Evolutionary conservation across 352 stramenopile species (phyloP).

Genomic region (Plasmopara muralis): DNA sequence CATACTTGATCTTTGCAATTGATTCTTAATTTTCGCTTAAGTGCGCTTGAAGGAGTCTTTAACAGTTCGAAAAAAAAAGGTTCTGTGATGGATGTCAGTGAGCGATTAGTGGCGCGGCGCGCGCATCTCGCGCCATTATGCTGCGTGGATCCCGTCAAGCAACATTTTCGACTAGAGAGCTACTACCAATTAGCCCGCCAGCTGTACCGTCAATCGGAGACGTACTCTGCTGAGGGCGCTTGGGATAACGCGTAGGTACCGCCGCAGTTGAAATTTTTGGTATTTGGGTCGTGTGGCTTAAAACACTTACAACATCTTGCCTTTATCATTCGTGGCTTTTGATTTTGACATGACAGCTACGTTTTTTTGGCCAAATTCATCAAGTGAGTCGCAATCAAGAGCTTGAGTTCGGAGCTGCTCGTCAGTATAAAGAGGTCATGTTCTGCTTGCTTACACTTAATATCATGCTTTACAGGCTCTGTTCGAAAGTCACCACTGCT

Average conservation of each 20-base stretch:
- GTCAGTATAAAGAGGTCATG: background rate
- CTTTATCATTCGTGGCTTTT: background rate
- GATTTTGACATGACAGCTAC: conserved; percentile 35
- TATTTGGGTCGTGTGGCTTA: conserved; percentile 2
- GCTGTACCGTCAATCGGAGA: conserved; percentile 69
- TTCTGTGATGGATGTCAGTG: conserved; percentile 29
- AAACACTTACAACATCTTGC: background rate
- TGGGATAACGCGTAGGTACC: conserved; percentile 68
- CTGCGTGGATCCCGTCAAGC: conserved; percentile 54
- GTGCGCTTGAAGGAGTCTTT: conserved; percentile 23
- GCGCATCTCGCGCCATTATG: conserved; percentile 53
- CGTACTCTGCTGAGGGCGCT: conserved; percentile 48
- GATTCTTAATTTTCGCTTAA: conserved; percentile 10
- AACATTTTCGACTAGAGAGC: conserved; percentile 50
- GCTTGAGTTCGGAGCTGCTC: conserved; percentile 1
- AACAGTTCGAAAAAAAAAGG: conserved; percentile 23
- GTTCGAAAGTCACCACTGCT: conserved; percentile 56
- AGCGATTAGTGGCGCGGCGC: conserved; percentile 55
- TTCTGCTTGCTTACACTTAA: background rate
- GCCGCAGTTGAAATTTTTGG: conserved; percentile 27
- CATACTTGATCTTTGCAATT: conserved; percentile 9
- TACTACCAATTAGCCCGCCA: conserved; percentile 72
- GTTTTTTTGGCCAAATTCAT: conserved; percentile 78
- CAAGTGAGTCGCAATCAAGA: conserved; percentile 40
- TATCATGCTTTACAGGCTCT: conserved; percentile 34